These are phyloP conservation scores for Hirsutella rhossiliensis DNA, from an alignment of 2,329 filamentous ascomycete species.

Conservation along the genomic window DNA sequence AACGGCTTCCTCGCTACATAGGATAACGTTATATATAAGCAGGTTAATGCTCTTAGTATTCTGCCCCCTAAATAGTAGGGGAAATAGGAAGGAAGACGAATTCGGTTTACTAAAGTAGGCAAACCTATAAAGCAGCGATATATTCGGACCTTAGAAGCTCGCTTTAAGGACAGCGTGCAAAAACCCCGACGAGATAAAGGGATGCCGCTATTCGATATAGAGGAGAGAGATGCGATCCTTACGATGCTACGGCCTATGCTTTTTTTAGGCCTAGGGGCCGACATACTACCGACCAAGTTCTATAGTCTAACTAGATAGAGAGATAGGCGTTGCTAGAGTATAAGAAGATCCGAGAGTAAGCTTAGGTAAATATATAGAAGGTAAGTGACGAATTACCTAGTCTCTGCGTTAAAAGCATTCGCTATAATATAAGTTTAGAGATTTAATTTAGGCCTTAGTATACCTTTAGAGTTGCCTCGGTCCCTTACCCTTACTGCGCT, in stretches of 20 bases:
- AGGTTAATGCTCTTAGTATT: conserved; percentile 6
- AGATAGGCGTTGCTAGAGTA: neutral
- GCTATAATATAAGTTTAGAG: no score
- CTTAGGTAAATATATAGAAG: no score
- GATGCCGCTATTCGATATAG: neutral
- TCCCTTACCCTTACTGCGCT: no score
- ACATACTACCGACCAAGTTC: neutral
- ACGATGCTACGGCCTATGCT: neutral
- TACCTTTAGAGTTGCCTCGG: no score
- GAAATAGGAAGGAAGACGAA: conserved; percentile 6
- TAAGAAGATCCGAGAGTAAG: neutral
- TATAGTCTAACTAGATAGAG: neutral
- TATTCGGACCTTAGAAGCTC: conserved; percentile 4
- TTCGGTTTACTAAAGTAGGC: conserved; percentile 7
- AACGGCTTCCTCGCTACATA: conserved; percentile 3
- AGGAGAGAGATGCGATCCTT: neutral
- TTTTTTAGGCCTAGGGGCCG: neutral
- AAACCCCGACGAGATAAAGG: neutral
- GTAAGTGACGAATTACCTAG: no score
- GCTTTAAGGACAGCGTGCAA: conserved; percentile 5
- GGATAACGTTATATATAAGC: conserved; percentile 6
- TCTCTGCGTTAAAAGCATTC: no score
- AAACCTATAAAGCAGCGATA: conserved; percentile 1
- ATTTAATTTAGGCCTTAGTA: no score
- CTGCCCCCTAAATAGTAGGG: conserved; percentile 9